Percentiles rank a stretch among this genome's conserved stretches.
These are phyloP conservation scores for Fomitopsis betulina DNA, from an alignment of 1,284 basidiomycete genomes.

Conservation along the genomic window DNA sequence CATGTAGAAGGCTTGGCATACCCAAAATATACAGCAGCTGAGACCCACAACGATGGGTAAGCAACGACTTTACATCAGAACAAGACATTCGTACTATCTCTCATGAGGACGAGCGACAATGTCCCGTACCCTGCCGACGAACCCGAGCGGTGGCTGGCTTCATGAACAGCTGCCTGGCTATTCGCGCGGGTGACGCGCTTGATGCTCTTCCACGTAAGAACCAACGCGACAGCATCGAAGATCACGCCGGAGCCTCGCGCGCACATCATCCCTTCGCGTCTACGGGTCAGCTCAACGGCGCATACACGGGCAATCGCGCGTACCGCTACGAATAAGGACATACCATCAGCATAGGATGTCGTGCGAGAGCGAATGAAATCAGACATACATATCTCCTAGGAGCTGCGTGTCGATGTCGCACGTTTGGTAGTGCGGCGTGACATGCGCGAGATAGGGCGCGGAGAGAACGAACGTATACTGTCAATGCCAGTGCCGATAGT, in stretches of 20 bases:
- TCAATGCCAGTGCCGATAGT: too few species aligned
- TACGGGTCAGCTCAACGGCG: neutral
- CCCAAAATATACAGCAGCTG: neutral
- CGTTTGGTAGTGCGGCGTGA: neutral
- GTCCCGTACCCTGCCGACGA: neutral
- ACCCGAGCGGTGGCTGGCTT: neutral
- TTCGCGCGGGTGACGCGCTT: neutral
- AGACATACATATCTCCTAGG: neutral
- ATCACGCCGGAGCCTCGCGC: neutral
- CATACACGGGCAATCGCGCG: neutral
- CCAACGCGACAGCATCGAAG: neutral
- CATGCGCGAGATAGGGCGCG: neutral
- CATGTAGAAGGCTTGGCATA: neutral
- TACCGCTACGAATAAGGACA: neutral
- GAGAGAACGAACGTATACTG: neutral
- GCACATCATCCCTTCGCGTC: neutral
- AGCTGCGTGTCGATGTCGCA: neutral
- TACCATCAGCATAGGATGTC: neutral
- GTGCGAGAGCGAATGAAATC: neutral
- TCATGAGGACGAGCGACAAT: neutral
- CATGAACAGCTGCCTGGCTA: neutral
- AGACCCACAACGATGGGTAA: neutral
- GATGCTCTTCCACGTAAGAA: neutral
- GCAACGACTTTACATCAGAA: too few species aligned
- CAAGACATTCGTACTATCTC: neutral